Conservation (phyloP, 345 rosid species). For the Ceriops decandra region DNA sequence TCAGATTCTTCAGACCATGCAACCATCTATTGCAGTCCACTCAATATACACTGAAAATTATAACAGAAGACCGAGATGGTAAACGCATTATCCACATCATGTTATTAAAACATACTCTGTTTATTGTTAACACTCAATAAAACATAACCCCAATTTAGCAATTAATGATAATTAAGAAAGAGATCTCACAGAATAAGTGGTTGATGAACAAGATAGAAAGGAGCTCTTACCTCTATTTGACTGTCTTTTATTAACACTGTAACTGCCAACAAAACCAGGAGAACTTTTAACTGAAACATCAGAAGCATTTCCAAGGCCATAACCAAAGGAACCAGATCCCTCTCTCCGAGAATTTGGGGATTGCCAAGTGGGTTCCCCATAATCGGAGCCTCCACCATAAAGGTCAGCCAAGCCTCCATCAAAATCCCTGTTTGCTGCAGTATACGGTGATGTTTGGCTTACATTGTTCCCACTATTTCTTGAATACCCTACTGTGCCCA, state of each 20-base stretch:
- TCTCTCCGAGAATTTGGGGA: conserved; percentile 48
- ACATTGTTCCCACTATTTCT: conserved; percentile 45
- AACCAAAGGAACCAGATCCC: conserved; percentile 49
- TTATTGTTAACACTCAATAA: neutral
- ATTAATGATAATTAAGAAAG: neutral
- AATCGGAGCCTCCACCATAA: conserved; percentile 47
- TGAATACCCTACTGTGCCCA: conserved; percentile 49
- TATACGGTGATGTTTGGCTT: conserved; percentile 41
- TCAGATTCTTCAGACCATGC: too few relatives aligned
- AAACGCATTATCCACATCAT: too few relatives aligned
- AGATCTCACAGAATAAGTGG: conserved; percentile 6
- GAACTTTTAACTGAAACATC: conserved; percentile 52
- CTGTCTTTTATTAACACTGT: conserved; percentile 65
- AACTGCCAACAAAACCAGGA: conserved; percentile 66
- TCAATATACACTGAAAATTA: too few relatives aligned
- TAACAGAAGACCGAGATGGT: too few relatives aligned
- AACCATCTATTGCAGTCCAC: too few relatives aligned
- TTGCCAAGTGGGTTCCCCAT: conserved; percentile 59
- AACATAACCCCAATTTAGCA: neutral
- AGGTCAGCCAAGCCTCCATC: conserved; percentile 46
- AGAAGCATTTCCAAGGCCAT: conserved; percentile 43
- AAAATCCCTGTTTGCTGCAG: conserved; percentile 46
- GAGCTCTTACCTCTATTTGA: conserved; percentile 58
- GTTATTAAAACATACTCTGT: neutral
- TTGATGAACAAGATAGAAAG: conserved; percentile 1